A percentile compares a stretch with the other conserved stretches of the same genome.
These are phyloP conservation scores for Trichomonas vaginalis DNA, from an alignment of 208 protist genomes.

Conservation along the genomic window DNA sequence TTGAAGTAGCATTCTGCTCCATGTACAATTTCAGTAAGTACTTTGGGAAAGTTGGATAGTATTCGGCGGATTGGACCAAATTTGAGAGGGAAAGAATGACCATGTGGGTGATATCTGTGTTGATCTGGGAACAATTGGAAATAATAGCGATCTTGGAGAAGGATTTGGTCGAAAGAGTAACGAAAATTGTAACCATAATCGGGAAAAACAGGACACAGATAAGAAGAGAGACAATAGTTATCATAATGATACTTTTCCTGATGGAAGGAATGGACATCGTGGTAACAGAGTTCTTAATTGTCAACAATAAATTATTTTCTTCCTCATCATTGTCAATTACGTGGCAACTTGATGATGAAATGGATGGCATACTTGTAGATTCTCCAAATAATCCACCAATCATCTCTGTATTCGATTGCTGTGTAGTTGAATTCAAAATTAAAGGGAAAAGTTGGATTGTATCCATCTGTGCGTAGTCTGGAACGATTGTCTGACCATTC, in stretches of 20 bases:
- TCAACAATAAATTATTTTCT: neutral
- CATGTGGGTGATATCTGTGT: neutral
- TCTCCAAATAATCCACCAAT: neutral
- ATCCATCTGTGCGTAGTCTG: neutral
- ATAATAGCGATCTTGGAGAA: neutral
- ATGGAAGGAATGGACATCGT: neutral
- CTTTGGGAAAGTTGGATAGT: neutral
- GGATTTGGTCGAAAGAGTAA: neutral
- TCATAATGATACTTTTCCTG: neutral
- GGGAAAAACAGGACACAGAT: neutral
- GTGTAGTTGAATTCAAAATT: neutral
- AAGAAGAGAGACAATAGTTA: neutral
- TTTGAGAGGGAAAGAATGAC: neutral
- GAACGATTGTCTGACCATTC: neutral
- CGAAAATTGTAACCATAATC: neutral
- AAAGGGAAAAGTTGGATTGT: neutral
- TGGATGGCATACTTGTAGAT: neutral
- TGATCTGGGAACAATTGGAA: neutral
- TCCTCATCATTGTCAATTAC: neutral
- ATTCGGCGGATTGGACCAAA: neutral
- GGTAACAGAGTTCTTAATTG: neutral
- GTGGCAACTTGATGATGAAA: neutral
- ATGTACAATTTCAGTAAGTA: neutral
- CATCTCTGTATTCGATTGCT: neutral
- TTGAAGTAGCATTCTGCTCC: neutral